Conservation (phyloP, 2,329 filamentous ascomycete genomes). For the Cercospora beticola region DNA sequence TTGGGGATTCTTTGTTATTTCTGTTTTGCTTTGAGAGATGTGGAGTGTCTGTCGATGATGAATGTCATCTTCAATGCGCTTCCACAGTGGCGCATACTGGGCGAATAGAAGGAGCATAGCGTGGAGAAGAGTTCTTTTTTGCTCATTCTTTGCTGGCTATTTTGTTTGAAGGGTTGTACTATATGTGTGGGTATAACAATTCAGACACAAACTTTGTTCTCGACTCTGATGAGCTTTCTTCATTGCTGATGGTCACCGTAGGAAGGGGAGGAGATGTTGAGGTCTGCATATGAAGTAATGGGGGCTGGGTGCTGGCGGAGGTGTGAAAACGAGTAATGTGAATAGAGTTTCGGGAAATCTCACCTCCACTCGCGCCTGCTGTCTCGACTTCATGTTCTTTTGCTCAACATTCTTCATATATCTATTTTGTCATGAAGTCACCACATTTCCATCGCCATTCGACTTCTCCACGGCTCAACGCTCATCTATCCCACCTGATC, state of each 20-base stretch:
- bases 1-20: conserved; percentile 11
- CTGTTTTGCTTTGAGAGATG: background rate
- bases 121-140: background rate
- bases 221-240: too few relatives aligned
- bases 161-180: background rate
- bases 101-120: background rate
- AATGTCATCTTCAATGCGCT: background rate
- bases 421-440: background rate
- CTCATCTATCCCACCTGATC: too few relatives aligned
- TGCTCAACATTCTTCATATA: background rate
- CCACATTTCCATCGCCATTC: background rate
- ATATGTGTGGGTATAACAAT: background rate
- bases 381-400: background rate
- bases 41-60: background rate
- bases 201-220: background rate
- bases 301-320: too few relatives aligned
- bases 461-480: too few relatives aligned
- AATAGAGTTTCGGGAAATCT: background rate
- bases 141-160: background rate
- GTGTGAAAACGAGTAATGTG: background rate
- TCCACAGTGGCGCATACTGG: background rate
- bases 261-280: too few relatives aligned
- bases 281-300: background rate
- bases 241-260: too few relatives aligned
- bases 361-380: background rate